Percentiles rank a stretch among this genome's conserved stretches.
phyloP scores from a whole-genome alignment of 305 asterid species.

The Solanum chacoense region DNA sequence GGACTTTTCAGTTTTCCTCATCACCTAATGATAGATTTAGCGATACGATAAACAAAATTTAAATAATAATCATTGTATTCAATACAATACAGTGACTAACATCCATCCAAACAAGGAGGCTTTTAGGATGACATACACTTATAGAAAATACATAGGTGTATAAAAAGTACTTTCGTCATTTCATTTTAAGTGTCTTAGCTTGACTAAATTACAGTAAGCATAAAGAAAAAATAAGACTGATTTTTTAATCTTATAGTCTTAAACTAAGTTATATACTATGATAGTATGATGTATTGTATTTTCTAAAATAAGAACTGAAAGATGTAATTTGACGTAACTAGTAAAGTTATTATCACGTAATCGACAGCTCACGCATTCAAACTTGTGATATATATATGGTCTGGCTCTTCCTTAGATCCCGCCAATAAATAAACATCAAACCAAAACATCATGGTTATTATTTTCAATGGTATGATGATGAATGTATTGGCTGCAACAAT shows the following conservation, averaged over 20 bases:
- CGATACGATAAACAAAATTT: no score
- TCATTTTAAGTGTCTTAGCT: not conserved
- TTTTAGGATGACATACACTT: not conserved
- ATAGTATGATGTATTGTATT: not conserved
- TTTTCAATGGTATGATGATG: not conserved
- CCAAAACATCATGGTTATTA: not conserved
- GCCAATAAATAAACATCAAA: not conserved
- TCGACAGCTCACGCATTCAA: fast-evolving
- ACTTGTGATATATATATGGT: not conserved
- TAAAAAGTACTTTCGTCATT: not conserved
- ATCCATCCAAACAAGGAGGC: not conserved
- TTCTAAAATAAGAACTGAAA: not conserved
- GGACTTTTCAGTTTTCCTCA: no score
- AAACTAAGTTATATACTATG: not conserved
- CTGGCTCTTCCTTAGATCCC: not conserved
- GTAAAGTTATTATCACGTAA: no score
- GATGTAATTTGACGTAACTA: no score
- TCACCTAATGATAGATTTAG: not conserved
- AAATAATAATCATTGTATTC: no score
- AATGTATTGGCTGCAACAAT: not conserved
- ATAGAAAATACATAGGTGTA: not conserved
- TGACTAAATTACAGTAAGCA: not conserved
- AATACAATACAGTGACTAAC: not conserved
- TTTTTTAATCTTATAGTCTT: not conserved
- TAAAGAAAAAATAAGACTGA: not conserved